These are phyloP conservation scores for Pichia insulana DNA, from an alignment of 805 yeast species.

Conservation along the genomic window DNA sequence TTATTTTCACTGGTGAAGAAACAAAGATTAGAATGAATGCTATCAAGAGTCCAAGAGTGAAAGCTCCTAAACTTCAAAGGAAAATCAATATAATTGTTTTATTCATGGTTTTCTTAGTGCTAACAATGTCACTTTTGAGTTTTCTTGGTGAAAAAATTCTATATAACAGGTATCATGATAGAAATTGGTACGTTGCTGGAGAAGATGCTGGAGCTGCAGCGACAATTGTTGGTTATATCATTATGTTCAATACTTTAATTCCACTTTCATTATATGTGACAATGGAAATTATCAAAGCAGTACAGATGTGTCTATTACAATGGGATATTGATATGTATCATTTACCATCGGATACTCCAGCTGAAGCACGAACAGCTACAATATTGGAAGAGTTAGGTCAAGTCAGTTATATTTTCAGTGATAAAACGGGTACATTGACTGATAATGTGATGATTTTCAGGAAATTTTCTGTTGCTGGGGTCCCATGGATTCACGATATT, in stretches of 20 bases:
- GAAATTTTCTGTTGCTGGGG: conserved; percentile 79
- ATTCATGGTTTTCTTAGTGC: conserved; percentile 81
- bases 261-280: conserved; percentile 93
- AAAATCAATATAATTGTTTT: conserved; percentile 75
- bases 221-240: conserved; percentile 89
- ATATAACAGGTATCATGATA: conserved; percentile 32
- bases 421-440: conserved; percentile 95
- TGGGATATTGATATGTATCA: conserved; percentile 95
- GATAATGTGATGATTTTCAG: conserved; percentile 91
- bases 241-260: conserved; percentile 94
- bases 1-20: conserved; percentile 91
- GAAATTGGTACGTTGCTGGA: conserved; percentile 65
- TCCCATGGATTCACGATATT: conserved; percentile 79
- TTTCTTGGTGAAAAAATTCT: conserved; percentile 66
- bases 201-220: conserved; percentile 81
- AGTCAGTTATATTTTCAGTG: conserved; percentile 89
- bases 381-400: conserved; percentile 96
- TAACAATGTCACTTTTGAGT: conserved; percentile 66
- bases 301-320: conserved; percentile 74
- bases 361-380: conserved; percentile 92
- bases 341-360: conserved; percentile 73
- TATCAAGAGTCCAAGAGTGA: conserved; percentile 76
- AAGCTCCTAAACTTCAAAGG: conserved; percentile 85
- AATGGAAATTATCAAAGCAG: conserved; percentile 87
- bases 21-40: conserved; percentile 95